Base-by-base conservation (phyloP, 1,284 basidiomycete species). In the Malassezia arunalokei region DNA sequence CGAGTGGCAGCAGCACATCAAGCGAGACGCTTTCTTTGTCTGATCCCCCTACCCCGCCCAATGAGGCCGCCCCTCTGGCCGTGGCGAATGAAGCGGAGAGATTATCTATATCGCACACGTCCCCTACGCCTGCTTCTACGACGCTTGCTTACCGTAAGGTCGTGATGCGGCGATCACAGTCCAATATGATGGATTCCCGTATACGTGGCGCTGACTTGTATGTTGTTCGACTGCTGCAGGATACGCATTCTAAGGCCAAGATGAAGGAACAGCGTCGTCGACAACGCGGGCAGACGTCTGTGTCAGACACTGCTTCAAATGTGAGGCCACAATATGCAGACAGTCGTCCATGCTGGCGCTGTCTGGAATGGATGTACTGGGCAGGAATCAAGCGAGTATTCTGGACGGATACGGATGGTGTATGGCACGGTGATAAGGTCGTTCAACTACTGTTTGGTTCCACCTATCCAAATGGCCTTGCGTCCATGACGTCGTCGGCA, bases 331-430 rank as follows among this genome's bases (percentile, higher is more conserved):
- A 49, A 24, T 58, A 58, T 37, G 57, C 57, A 6, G 57, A 58
- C 41, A 55, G 52, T 37, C 40, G 57, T 17, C 57, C 57, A 30
- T 58, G 57, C 43, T 58, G 57, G 57, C 39, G 57, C 8, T 58
- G 57, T 31, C 47, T 58, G 15, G 53, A 58, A 43, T 58, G 57
- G 57, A 58, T 58, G 57, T 43, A 47, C 28, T 58, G 57, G 57
- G 57, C 53, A 7, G 57, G 57, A 11, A 56, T 58, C 32, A 58
- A 58, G 54, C 57, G 57, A 5, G 57, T 58, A 9, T 55, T 48
- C 39, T 58, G 57, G 57, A 58, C 57, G 9, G 45, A 55, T 29
- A 41, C 46, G 5, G 30, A 46, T 32, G 40, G 29, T 14, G 32
- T 51, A 17, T 58, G 57, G 57, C 41, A 58, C 20, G 53, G 57